Percentiles rank a stretch among this genome's conserved stretches.
Conservation (phyloP, 371 early-diverging fungal genomes). For the Rhizopus arrhizus region DNA sequence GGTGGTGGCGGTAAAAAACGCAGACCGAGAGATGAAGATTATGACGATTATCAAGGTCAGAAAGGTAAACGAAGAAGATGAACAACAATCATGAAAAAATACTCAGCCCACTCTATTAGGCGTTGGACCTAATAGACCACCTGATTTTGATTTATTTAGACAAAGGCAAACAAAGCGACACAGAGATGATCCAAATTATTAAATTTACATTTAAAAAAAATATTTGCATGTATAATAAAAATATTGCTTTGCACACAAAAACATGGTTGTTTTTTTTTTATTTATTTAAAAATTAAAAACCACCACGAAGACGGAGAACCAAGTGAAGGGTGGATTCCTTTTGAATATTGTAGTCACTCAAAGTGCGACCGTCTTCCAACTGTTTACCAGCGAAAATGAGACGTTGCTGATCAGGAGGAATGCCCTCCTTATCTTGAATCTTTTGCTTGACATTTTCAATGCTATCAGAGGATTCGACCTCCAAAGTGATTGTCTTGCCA, state of each 20-base stretch:
- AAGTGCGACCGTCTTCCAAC: conserved; percentile 26
- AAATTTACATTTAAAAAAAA: conserved; percentile 14
- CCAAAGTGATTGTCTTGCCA: conserved; percentile 71
- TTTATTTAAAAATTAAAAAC: neutral
- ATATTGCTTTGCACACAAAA: no score
- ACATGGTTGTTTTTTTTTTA: neutral
- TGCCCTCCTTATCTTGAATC: conserved; percentile 17
- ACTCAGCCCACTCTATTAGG: conserved; percentile 27
- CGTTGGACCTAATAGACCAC: conserved; percentile 63
- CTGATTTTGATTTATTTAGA: conserved; percentile 64
- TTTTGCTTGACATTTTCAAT: conserved; percentile 11
- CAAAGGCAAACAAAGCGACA: conserved; percentile 60
- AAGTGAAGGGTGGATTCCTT: conserved; percentile 30
- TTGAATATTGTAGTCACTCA: conserved; percentile 28
- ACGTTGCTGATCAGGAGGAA: conserved; percentile 20
- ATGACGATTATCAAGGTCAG: conserved; percentile 51
- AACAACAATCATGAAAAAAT: neutral
- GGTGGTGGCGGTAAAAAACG: conserved; percentile 39
- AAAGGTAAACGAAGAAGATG: conserved; percentile 36
- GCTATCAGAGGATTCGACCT: conserved; percentile 38
- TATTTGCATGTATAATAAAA: neutral
- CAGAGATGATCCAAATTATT: conserved; percentile 48
- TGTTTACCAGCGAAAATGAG: conserved; percentile 28
- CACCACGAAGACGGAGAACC: conserved; percentile 28
- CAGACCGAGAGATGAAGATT: conserved; percentile 53